These are phyloP conservation scores for Blastomyces percursus DNA, from an alignment of 2,329 filamentous ascomycete genomes.

Conservation along the genomic window DNA sequence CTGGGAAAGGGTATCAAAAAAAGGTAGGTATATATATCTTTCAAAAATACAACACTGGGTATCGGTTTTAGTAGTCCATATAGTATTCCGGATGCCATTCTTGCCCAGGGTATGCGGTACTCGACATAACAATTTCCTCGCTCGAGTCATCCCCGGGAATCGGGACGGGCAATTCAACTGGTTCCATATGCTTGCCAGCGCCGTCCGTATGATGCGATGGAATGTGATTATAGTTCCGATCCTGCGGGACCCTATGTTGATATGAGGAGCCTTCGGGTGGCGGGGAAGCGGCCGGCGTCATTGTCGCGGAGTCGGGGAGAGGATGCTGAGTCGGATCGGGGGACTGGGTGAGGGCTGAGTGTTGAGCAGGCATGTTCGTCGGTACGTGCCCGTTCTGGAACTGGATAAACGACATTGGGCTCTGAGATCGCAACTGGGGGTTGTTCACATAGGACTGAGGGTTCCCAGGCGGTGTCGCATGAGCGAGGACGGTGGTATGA, in stretches of 20 bases:
- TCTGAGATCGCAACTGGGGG: neutral
- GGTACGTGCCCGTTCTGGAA: neutral
- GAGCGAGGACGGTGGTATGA: neutral
- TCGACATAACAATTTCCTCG: constrained; percentile 39
- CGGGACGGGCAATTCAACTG: constrained; percentile 27
- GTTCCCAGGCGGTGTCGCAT: neutral
- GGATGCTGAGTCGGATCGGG: constrained; percentile 6
- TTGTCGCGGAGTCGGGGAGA: constrained; percentile 1
- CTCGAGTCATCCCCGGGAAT: constrained; percentile 26
- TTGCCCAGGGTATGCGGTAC: constrained; percentile 40
- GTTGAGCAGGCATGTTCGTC: neutral
- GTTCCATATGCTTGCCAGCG: constrained; percentile 18
- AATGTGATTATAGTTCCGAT: neutral
- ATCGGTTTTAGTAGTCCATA: neutral
- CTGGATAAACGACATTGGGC: neutral
- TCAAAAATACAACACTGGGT: neutral
- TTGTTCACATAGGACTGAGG: neutral
- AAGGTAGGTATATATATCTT: neutral
- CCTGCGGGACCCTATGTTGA: constrained; percentile 6
- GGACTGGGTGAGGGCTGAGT: neutral
- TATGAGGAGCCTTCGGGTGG: constrained; percentile 3
- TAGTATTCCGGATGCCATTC: constrained; percentile 31
- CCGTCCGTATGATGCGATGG: neutral
- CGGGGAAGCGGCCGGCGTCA: neutral
- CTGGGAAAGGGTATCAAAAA: neutral